Evolutionary conservation across 352 stramenopile species (phyloP).

Genomic region (Globisporangium ultimum): DNA sequence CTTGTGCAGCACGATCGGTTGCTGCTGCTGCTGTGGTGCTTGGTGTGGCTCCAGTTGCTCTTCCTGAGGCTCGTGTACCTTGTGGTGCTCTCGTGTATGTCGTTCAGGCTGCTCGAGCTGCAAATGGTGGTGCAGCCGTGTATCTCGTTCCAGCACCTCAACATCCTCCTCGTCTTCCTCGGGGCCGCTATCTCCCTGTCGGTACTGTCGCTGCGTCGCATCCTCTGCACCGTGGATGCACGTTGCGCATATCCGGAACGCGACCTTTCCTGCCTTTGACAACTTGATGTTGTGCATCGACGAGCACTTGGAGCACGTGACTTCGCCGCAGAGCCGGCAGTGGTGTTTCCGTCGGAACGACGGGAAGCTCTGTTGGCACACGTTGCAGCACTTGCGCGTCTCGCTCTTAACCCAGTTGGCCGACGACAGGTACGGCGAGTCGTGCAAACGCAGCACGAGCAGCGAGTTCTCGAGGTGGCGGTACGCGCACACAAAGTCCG

Average conservation of each 20-base stretch:
- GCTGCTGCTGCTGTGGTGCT: constrained; percentile 3
- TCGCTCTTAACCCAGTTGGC: constrained; percentile 53
- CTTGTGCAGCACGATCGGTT: constrained; percentile 10
- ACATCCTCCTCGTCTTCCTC: constrained; percentile 12
- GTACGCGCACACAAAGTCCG: constrained; percentile 44
- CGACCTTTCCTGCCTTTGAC: constrained; percentile 42
- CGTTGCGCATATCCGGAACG: constrained; percentile 60
- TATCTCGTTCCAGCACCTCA: constrained; percentile 8
- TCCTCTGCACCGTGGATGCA: constrained; percentile 38
- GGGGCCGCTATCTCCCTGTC: constrained; percentile 11
- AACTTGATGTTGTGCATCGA: constrained; percentile 58
- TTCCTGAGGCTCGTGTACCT: background rate
- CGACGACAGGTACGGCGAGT: constrained; percentile 53
- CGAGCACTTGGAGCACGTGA: constrained; percentile 73
- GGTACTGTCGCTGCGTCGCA: constrained; percentile 16
- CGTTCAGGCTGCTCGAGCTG: background rate
- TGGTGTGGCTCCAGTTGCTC: constrained; percentile 2
- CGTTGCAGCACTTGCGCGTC: constrained; percentile 46
- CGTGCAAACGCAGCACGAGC: constrained; percentile 54
- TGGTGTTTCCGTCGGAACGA: constrained; percentile 64
- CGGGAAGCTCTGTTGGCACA: constrained; percentile 58
- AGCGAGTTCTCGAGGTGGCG: constrained; percentile 47
- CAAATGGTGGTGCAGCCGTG: constrained; percentile 4
- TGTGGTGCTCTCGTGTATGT: constrained; percentile 1
- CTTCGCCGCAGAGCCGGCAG: constrained; percentile 69